Evolutionary conservation across 441 rosid species (phyloP).

Genomic region (Corymbia calophylla): DNA sequence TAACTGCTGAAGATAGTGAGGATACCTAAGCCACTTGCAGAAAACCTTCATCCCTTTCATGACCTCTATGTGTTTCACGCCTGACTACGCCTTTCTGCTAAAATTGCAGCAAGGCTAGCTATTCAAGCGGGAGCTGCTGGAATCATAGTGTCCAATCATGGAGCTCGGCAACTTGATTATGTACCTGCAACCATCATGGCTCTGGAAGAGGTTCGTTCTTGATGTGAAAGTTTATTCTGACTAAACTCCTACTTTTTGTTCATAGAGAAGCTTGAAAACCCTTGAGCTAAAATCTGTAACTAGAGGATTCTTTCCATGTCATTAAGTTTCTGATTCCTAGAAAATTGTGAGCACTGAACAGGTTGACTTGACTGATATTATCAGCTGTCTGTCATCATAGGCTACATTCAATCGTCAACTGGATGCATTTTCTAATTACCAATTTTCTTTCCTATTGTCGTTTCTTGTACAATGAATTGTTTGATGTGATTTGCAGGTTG

Average conservation of each 20-base stretch:
- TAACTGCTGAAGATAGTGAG: conserved; percentile 88
- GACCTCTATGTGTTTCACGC: background rate
- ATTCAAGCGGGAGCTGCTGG: conserved; percentile 82
- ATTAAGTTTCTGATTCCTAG: background rate
- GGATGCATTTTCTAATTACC: background rate
- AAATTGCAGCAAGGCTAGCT: conserved; percentile 65
- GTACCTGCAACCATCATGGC: conserved; percentile 89
- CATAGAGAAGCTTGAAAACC: background rate
- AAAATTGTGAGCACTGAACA: background rate
- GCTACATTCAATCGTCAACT: background rate
- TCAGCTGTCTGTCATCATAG: background rate
- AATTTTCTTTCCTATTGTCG: background rate
- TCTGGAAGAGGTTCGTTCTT: conserved; percentile 67
- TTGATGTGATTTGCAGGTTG: conserved; percentile 42
- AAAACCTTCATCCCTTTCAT: background rate
- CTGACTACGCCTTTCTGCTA: background rate
- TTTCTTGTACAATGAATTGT: background rate
- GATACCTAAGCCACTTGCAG: background rate
- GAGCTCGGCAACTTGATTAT: conserved; percentile 96
- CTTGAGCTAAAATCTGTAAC: background rate
- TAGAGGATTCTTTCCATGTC: background rate
- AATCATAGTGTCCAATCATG: conserved; percentile 92
- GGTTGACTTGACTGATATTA: background rate
- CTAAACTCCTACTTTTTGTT: background rate
- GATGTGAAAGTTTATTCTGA: background rate